Evolutionary conservation across 139 green algal genomes (phyloP).

Genomic region (Chlamydomonas sp.): DNA sequence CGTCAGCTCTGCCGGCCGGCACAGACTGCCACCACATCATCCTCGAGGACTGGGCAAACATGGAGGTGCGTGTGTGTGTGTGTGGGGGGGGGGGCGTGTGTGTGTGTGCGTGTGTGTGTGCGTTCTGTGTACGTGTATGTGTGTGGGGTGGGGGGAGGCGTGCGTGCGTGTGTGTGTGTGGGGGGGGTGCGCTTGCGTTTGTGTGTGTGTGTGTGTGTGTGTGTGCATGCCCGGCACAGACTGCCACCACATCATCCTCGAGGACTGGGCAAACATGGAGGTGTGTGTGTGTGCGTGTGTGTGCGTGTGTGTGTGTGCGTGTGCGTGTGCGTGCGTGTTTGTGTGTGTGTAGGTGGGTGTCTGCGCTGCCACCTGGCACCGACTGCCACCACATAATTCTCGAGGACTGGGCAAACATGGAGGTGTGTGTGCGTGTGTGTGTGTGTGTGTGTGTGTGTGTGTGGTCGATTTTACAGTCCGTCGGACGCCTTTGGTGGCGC

Average conservation of each 20-base stretch:
- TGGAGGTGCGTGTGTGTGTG: background rate
- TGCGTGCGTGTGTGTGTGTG: too few relatives aligned
- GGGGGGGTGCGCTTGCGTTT: too few relatives aligned
- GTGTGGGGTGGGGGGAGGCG: too few relatives aligned
- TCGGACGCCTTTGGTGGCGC: too few relatives aligned
- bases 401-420: constrained; percentile 84
- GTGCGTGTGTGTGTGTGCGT: background rate
- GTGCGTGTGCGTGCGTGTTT: background rate
- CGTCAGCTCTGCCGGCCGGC: constrained; percentile 51
- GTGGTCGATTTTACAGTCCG: background rate
- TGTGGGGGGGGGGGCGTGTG: too few relatives aligned
- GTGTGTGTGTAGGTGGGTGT: background rate
- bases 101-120: background rate
- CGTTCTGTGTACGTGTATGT: constrained; percentile 1
- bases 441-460: too few relatives aligned
- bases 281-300: background rate
- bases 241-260: background rate
- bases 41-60: constrained; percentile 79
- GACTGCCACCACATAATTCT: constrained; percentile 57
- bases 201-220: background rate
- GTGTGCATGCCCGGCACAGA: background rate
- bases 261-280: background rate
- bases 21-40: constrained; percentile 89
- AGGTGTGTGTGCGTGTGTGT: too few relatives aligned
- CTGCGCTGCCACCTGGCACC: background rate